Evolutionary conservation across 1,139 yeast genomes (phyloP).

Genomic region (Debaryomyces psychrophilus): DNA sequence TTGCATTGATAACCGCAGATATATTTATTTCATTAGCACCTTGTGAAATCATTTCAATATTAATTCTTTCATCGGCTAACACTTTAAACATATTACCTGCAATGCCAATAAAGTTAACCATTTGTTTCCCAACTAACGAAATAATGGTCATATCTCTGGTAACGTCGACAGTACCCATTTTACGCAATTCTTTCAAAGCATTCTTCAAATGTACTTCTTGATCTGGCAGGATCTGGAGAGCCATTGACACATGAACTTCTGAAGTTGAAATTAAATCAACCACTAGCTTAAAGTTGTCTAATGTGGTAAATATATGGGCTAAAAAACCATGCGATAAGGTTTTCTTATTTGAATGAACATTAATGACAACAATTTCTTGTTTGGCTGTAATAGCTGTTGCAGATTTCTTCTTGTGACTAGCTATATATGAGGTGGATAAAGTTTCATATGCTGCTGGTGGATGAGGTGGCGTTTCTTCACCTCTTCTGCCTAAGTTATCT

Average conservation of each 20-base stretch:
- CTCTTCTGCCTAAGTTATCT: slow-evolving; percentile 79
- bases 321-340: slow-evolving; percentile 93
- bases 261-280: slow-evolving; percentile 96
- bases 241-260: slow-evolving; percentile 98
- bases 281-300: slow-evolving; percentile 82
- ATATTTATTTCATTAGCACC: slow-evolving; percentile 98
- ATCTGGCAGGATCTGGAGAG: slow-evolving; percentile 74
- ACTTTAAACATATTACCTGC: slow-evolving; percentile 98
- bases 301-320: slow-evolving; percentile 84
- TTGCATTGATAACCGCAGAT: slow-evolving; percentile 87
- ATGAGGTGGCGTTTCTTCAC: slow-evolving; percentile 91
- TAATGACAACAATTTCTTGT: slow-evolving; percentile 86
- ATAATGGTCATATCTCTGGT: slow-evolving; percentile 87
- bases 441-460: slow-evolving; percentile 80
- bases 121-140: slow-evolving; percentile 92
- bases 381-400: slow-evolving; percentile 98
- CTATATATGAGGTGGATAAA: slow-evolving; percentile 48
- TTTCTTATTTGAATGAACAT: slow-evolving; percentile 91
- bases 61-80: slow-evolving; percentile 86
- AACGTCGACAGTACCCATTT: slow-evolving; percentile 86
- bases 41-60: slow-evolving; percentile 97
- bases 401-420: slow-evolving; percentile 61
- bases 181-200: slow-evolving; percentile 76
- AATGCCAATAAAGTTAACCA: slow-evolving; percentile 95
- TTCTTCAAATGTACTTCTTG: slow-evolving; percentile 60